Base-by-base conservation (phyloP, 169 alveolate species). In the Plasmodium reichenowi region DNA sequence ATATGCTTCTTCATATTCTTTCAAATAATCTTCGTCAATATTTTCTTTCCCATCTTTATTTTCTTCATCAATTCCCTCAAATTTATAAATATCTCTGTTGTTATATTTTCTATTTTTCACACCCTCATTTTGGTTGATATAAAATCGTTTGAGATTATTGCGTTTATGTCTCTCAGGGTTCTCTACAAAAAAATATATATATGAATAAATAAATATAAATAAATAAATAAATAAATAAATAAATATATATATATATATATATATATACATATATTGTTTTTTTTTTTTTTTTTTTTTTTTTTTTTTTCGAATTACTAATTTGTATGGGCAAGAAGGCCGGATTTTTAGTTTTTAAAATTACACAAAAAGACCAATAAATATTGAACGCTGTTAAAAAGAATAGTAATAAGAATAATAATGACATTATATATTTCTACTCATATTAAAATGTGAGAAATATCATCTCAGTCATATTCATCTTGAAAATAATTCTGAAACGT, bases 321-420 rank as follows among this genome's bases (percentile, higher is more conserved):
- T n/a, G 71, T n/a, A 38, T 47, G 58, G 90, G 90, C 50, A 80
- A 15, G 58, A 80, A 80, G 26, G 90, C 78, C 9, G 71, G 90
- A 3, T 17, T 67, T 80, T 48, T 80, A 7, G 50, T 66, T 67
- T 58, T 70, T 64, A 70, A 45, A 17, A 67, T 80, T 80, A 80
- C 54, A 50, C 83, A 71, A 29, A 67, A 80, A 54, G 43, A 45
- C 22, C 74, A 80, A 54, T 67, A 3, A 24, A 22, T 52, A 66
- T 32, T 43, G 58, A 6, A 54, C 9, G 32, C 54, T 32, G 72
- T 59, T 20, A 56, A 67, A 58, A 62, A 59, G 63, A 80, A 48
- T 45, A 80, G 54, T 43, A 67, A 72, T 54, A 80, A 2, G 38
- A 29, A 71, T 58, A 67, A 62, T 32, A 80, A 67, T 80, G 54